Conservation (phyloP, 768 basidiomycete species). For the Tricholoma terreum region DNA sequence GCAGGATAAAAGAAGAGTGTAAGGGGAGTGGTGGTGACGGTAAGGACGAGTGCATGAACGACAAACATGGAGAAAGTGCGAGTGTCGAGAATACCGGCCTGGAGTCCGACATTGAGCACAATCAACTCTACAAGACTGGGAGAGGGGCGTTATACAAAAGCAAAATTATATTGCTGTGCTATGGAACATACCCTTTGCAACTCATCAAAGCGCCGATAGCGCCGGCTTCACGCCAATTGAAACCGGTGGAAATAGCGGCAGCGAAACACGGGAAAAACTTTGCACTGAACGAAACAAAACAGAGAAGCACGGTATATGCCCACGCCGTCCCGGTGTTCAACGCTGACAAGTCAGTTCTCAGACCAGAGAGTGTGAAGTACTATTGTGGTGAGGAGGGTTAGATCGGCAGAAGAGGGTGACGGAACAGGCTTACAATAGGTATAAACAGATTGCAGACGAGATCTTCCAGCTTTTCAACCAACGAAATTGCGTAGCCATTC, state of each 20-base stretch:
- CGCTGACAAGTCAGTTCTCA: conserved; percentile 76
- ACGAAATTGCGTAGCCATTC: conserved; percentile 73
- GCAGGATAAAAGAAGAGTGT: conserved; percentile 75
- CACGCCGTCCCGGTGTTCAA: conserved; percentile 75
- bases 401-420: not conserved
- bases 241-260: conserved; percentile 59
- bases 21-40: conserved; percentile 83
- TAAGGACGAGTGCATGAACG: conserved; percentile 70
- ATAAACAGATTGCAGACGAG: conserved; percentile 73
- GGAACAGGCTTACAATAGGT: conserved; percentile 55
- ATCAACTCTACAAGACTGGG: conserved; percentile 81
- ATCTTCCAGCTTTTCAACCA: conserved; percentile 88
- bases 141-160: not conserved
- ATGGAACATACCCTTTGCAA: conserved; percentile 70
- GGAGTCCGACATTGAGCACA: conserved; percentile 84
- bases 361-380: conserved; percentile 80
- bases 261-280: conserved; percentile 74
- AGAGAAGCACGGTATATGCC: conserved; percentile 78
- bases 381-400: conserved; percentile 7
- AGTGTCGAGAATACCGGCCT: conserved; percentile 58
- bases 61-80: conserved; percentile 90
- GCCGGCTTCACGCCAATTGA: conserved; percentile 70
- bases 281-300: conserved; percentile 68
- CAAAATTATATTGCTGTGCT: not conserved
- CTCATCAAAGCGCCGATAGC: conserved; percentile 88